Evolutionary conservation across 2,329 filamentous ascomycete genomes (phyloP).

Genomic region (Aspergillus sp.): DNA sequence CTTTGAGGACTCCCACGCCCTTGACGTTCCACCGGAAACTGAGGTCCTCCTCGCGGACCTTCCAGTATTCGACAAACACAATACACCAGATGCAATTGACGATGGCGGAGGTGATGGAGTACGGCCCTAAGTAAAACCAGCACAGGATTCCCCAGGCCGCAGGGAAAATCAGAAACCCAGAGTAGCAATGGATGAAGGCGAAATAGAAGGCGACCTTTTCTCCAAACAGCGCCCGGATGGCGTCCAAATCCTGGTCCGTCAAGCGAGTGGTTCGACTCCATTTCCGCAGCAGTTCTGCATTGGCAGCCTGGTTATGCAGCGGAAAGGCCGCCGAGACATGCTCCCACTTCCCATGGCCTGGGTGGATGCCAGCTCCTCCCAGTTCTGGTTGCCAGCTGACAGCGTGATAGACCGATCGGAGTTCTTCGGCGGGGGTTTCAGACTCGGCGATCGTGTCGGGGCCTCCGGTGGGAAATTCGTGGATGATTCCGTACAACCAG

Average conservation of each 20-base stretch:
- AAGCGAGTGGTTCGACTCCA: conserved; percentile 63
- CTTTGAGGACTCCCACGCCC: conserved; percentile 76
- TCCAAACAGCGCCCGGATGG: conserved; percentile 72
- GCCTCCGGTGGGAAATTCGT: conserved; percentile 70
- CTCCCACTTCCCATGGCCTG: conserved; percentile 65
- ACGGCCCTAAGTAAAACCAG: conserved; percentile 80
- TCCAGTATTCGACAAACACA: conserved; percentile 93
- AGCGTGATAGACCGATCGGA: conserved; percentile 82
- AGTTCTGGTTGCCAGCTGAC: conserved; percentile 69
- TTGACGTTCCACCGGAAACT: conserved; percentile 84
- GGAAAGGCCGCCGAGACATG: conserved; percentile 60
- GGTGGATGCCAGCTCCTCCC: conserved; percentile 73
- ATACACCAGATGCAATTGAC: conserved; percentile 81
- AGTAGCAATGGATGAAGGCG: conserved; percentile 88
- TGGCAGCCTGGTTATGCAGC: conserved; percentile 71
- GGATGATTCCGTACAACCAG: conserved; percentile 85
- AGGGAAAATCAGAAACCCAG: conserved; percentile 77
- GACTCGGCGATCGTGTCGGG: conserved; percentile 69
- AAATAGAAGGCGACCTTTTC: conserved; percentile 93
- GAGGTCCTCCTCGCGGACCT: conserved; percentile 83
- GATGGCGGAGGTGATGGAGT: conserved; percentile 75
- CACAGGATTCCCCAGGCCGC: conserved; percentile 70
- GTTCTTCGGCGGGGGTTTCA: conserved; percentile 79
- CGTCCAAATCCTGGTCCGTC: conserved; percentile 64
- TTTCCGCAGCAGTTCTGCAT: conserved; percentile 68